Evolutionary conservation across 352 stramenopile species (phyloP), one percentile per base, ranked within the genome.

Genomic region (Phytophthora tubulina): DNA sequence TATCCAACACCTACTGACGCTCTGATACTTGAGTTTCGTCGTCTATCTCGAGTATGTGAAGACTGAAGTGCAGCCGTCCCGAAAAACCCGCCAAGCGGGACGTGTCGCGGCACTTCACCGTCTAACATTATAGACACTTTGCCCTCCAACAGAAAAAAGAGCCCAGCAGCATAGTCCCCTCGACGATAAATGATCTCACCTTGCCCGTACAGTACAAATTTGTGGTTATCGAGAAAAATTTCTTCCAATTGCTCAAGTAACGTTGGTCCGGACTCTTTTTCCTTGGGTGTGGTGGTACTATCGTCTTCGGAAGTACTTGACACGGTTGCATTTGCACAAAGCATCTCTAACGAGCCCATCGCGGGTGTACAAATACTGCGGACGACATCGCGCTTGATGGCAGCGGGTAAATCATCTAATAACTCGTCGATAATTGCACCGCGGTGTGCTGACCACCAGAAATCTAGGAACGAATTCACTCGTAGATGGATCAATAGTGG

Each of bases 401-500:
- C 79, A 21, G 56, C 62, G 0, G 85, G 85, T 2, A 92, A 72
- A 35, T 92, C 83, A 7, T 84, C 44, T 6, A 92, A 56, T 8
- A 92, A 54, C 27, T 91, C 78, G 38, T 82, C 80, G 44, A 92
- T 84, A 48, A 90, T 86, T 14, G 85, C 82, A 8, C 85, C 82
- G 8, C 84, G 80, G 44, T 92, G 84, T 5, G 82, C 70, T 13
- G 82, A 88, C 84, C 84, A 90, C 84, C 84, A 92, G 17, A 85
- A 92, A 49, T 92, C 82, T 11, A 92, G 46, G 46, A 90, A 92
- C 13, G 82, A 84, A 63, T 89, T 89, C 5, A 92, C 84, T 4
- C 82, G 79, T 9, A 81, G 71, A 32, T 90, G 80, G 42, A 92
- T 87, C 1, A 72, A 55, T 0, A 87, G 51, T 3, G 84, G 80